Percentiles rank a stretch among this genome's conserved stretches.
phyloP scores from a whole-genome alignment of 2,329 filamentous ascomycete species.

The Aspergillus tanneri region DNA sequence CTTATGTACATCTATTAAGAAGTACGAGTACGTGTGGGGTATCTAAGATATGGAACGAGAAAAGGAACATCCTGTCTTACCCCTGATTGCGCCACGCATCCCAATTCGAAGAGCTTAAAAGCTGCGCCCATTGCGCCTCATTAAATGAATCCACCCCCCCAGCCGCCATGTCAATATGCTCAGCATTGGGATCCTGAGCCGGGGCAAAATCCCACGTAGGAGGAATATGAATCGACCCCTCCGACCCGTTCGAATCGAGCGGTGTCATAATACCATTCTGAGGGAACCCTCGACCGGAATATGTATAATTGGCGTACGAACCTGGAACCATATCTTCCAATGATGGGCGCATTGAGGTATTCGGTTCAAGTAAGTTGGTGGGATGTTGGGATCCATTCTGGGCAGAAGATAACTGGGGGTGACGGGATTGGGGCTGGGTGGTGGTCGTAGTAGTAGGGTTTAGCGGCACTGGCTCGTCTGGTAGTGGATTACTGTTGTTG shows the following conservation, averaged over 20 bases:
- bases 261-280: conserved; percentile 15
- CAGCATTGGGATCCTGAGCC: conserved; percentile 14
- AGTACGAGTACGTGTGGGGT: too few species aligned
- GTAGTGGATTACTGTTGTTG: conserved; percentile 9
- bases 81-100: conserved; percentile 16
- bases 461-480: conserved; percentile 18
- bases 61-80: neutral
- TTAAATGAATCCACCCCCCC: conserved; percentile 29
- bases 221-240: conserved; percentile 27
- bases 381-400: conserved; percentile 11
- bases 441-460: neutral
- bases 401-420: conserved; percentile 14
- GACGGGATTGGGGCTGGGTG: conserved; percentile 13
- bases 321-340: neutral
- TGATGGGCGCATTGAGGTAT: neutral
- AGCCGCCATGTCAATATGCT: conserved; percentile 20
- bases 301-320: conserved; percentile 16
- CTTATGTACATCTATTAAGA: too few species aligned
- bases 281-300: conserved; percentile 17
- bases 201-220: conserved; percentile 32
- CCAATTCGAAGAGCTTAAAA: conserved; percentile 23
- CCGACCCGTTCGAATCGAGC: conserved; percentile 19
- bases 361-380: neutral
- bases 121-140: conserved; percentile 39
- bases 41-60: neutral